Evolutionary conservation across 2,329 filamentous ascomycete species (phyloP).

Genomic region (Penicillium italicum): DNA sequence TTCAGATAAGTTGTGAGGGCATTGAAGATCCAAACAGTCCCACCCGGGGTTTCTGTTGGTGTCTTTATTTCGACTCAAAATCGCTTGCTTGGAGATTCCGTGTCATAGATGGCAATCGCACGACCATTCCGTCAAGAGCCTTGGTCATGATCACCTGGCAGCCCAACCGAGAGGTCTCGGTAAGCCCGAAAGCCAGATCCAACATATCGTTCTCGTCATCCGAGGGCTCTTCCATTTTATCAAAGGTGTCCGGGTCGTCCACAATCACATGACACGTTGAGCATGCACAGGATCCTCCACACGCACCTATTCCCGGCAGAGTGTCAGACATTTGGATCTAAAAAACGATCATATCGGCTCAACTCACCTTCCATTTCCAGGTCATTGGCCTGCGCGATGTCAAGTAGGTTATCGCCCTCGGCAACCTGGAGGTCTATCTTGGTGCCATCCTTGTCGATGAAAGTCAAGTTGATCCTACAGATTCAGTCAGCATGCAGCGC

Average conservation of each 20-base stretch:
- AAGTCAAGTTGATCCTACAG: constrained; percentile 76
- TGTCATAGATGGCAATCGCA: constrained; percentile 88
- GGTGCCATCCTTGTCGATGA: constrained; percentile 84
- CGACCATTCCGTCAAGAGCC: constrained; percentile 79
- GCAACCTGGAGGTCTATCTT: constrained; percentile 73
- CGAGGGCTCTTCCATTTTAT: constrained; percentile 72
- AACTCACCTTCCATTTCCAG: constrained; percentile 85
- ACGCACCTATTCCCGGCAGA: constrained; percentile 59
- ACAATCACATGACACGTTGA: constrained; percentile 92
- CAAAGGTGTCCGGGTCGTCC: constrained; percentile 66
- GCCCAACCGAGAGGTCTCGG: constrained; percentile 77
- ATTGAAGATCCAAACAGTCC: constrained; percentile 1
- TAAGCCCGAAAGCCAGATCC: constrained; percentile 83
- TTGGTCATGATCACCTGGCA: constrained; percentile 92
- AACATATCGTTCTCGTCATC: constrained; percentile 88
- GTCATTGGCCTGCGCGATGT: constrained; percentile 91
- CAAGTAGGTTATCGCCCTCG: constrained; percentile 86
- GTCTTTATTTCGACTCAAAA: constrained; percentile 57
- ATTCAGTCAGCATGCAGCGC: constrained; percentile 3
- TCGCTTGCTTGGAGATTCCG: constrained; percentile 94
- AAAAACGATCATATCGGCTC: neutral
- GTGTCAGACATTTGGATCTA: neutral
- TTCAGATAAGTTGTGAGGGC: neutral
- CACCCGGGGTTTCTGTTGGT: constrained; percentile 2
- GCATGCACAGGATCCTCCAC: constrained; percentile 89